Evolutionary conservation across 805 yeast species (phyloP).

Genomic region (Ogataea dorogensis): DNA sequence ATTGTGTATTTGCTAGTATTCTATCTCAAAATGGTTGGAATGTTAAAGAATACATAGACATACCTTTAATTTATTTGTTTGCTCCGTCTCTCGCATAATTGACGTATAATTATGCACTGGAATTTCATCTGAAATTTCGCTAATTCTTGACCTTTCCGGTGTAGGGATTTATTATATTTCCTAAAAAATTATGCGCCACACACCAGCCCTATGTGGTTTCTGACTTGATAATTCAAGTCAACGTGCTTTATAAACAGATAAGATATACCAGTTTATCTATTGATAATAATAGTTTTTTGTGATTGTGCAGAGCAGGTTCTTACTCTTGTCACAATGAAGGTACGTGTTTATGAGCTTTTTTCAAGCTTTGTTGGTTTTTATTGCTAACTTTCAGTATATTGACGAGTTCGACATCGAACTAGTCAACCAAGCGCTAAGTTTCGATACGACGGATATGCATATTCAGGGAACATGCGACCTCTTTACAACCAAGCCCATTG

Average conservation of each 20-base stretch:
- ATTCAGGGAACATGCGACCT: slow-evolving; percentile 89
- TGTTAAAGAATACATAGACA: too few species aligned
- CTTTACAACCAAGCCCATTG: slow-evolving; percentile 91
- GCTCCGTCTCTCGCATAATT: slow-evolving; percentile 1
- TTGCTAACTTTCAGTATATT: slow-evolving; percentile 59
- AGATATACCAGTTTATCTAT: background rate
- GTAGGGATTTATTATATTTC: too few species aligned
- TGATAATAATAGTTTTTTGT: background rate
- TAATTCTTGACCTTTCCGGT: too few species aligned
- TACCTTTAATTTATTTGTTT: too few species aligned
- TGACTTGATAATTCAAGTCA: slow-evolving; percentile 9
- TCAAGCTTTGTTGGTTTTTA: too few species aligned
- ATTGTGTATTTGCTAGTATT: too few species aligned
- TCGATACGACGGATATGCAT: slow-evolving; percentile 70
- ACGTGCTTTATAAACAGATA: slow-evolving; percentile 13
- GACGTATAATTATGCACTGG: slow-evolving; percentile 3
- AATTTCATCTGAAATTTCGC: slow-evolving; percentile 2
- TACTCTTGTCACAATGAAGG: slow-evolving; percentile 15
- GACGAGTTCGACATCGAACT: slow-evolving; percentile 92
- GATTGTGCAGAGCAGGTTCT: background rate
- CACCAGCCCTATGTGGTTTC: slow-evolving; percentile 2
- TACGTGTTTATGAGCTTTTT: slow-evolving; percentile 4
- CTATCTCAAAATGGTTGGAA: too few species aligned
- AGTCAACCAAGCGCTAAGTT: slow-evolving; percentile 81
- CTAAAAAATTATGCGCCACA: background rate